Percentiles rank a stretch among this genome's conserved stretches.
These are phyloP conservation scores for Laguncularia racemosa DNA, from an alignment of 345 rosid species.

Conservation along the genomic window DNA sequence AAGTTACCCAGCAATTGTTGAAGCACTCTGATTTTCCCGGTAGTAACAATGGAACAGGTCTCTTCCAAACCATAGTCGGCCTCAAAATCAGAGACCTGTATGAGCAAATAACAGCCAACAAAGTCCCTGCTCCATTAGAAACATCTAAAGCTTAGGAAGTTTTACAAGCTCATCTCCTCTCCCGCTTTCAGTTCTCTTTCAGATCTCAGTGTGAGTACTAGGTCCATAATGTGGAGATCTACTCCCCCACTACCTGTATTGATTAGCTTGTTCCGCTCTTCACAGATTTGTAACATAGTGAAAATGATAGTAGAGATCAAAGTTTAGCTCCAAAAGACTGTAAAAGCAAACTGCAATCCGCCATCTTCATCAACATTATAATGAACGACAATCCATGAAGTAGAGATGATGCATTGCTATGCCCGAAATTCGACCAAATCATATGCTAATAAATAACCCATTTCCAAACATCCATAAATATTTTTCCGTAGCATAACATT, in stretches of 20 bases:
- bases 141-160: conserved; percentile 49
- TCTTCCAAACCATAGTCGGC: conserved; percentile 87
- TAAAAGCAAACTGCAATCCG: no score
- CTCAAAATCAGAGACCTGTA: conserved; percentile 86
- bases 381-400: no score
- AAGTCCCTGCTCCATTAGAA: conserved; percentile 38
- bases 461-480: no score
- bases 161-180: background rate
- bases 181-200: conserved; percentile 2
- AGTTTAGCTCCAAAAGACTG: background rate
- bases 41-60: conserved; percentile 94
- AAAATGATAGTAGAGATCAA: conserved; percentile 11
- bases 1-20: conserved; percentile 93
- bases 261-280: conserved; percentile 18
- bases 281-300: conserved; percentile 28
- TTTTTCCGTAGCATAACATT: no score
- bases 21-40: conserved; percentile 95
- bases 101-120: conserved; percentile 64
- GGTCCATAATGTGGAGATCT: conserved; percentile 12
- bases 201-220: conserved; percentile 11
- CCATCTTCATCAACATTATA: no score
- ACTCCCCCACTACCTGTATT: conserved; percentile 9
- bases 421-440: no score
- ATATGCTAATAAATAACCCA: no score
- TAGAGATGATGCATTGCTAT: no score